Conservation (phyloP, 2,329 filamentous ascomycete genomes). For the Colletotrichum acutatum region DNA sequence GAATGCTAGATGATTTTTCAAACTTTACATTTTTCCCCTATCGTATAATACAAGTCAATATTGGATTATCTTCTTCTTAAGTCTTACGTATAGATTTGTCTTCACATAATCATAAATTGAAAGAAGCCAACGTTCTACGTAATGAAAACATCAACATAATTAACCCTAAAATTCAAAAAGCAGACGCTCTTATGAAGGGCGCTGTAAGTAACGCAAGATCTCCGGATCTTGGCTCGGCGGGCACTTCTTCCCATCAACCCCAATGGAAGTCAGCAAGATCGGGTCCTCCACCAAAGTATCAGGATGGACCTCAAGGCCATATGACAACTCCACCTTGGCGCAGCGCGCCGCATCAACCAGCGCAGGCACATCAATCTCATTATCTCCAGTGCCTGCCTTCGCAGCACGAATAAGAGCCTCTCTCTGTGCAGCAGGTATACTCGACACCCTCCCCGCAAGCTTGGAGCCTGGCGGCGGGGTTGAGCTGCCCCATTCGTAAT, state of each 20-base stretch:
- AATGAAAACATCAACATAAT: neutral
- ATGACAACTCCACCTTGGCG: conserved; percentile 17
- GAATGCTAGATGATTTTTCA: too few relatives aligned
- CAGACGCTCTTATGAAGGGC: neutral
- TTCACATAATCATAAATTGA: too few relatives aligned
- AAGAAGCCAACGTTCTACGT: too few relatives aligned
- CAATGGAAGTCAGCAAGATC: conserved; percentile 44
- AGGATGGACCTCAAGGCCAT: conserved; percentile 51
- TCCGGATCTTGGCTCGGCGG: conserved; percentile 54
- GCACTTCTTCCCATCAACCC: conserved; percentile 39
- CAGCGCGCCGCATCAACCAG: conserved; percentile 32
- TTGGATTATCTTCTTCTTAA: too few relatives aligned
- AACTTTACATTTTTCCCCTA: too few relatives aligned
- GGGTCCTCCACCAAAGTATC: conserved; percentile 53
- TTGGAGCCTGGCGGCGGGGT: conserved; percentile 25
- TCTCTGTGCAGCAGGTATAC: conserved; percentile 38
- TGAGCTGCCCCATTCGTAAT: conserved; percentile 39
- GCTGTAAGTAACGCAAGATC: conserved; percentile 40
- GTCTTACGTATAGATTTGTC: too few relatives aligned
- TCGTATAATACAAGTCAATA: too few relatives aligned
- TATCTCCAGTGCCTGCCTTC: conserved; percentile 11
- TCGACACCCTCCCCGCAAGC: conserved; percentile 35
- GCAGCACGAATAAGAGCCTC: conserved; percentile 35
- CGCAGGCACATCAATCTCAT: conserved; percentile 34
- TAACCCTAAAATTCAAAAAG: too few relatives aligned